These are phyloP conservation scores for Sclerotinia spermophila DNA, from an alignment of 2,329 filamentous ascomycete genomes.

Conservation along the genomic window DNA sequence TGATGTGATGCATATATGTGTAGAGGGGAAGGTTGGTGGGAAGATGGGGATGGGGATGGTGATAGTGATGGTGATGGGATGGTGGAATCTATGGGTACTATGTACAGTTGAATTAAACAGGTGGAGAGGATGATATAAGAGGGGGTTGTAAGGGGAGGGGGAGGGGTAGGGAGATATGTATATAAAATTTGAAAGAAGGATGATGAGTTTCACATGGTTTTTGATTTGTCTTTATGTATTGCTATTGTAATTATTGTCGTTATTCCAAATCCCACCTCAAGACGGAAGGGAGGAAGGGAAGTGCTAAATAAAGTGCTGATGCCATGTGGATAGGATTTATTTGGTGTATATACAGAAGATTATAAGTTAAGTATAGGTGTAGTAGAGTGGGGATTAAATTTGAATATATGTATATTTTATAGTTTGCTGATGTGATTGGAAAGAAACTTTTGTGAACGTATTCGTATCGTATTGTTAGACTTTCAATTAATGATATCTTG, in stretches of 20 bases:
- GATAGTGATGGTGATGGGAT: neutral
- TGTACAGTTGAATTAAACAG: too few species aligned
- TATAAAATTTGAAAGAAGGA: too few species aligned
- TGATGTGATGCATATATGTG: too few species aligned
- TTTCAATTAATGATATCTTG: neutral
- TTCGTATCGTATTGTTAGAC: too few species aligned
- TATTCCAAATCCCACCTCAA: neutral
- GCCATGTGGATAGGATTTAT: slow-evolving; percentile 6
- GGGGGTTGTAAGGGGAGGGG: too few species aligned
- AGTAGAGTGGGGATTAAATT: too few species aligned
- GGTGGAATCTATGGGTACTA: too few species aligned
- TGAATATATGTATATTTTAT: too few species aligned
- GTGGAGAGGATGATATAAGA: neutral
- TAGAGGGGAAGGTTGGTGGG: neutral
- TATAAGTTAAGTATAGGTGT: too few species aligned
- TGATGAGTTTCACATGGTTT: too few species aligned
- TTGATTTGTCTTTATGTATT: neutral
- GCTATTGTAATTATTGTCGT: neutral
- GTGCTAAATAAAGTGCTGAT: neutral
- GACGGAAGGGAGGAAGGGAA: neutral
- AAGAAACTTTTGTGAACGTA: too few species aligned
- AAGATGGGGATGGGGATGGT: neutral
- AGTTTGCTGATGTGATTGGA: too few species aligned
- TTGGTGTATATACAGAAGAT: neutral
- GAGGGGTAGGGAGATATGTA: neutral